These are phyloP conservation scores for Penicillium olsonii DNA, from an alignment of 2,329 filamentous ascomycete genomes.

Conservation along the genomic window DNA sequence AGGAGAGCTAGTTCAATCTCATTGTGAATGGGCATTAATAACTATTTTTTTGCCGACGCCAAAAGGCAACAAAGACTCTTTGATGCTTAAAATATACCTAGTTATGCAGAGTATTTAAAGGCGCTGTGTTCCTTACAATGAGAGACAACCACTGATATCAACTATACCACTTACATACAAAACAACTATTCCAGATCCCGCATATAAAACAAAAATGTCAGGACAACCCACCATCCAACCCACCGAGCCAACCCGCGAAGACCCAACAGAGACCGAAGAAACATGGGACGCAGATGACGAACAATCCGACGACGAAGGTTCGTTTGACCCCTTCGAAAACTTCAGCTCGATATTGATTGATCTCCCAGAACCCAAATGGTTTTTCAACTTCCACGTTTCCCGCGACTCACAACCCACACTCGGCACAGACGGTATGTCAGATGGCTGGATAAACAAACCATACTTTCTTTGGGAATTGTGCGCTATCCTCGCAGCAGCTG, in stretches of 20 bases:
- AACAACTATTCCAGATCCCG: neutral
- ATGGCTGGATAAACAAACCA: conserved; percentile 6
- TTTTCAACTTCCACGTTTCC: conserved; percentile 2
- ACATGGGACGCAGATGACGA: conserved; percentile 6
- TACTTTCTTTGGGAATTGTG: conserved; percentile 9
- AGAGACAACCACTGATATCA: too few species aligned
- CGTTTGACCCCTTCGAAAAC: neutral
- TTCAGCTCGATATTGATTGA: neutral
- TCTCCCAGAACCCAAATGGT: neutral
- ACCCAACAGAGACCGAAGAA: neutral
- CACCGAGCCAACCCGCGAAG: too few species aligned
- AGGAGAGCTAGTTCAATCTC: too few species aligned
- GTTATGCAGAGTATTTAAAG: too few species aligned
- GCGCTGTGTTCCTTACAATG: too few species aligned
- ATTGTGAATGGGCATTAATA: too few species aligned
- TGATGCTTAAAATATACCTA: too few species aligned
- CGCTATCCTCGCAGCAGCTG: conserved; percentile 5
- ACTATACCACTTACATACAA: too few species aligned
- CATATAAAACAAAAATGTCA: neutral
- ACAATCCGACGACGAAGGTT: neutral
- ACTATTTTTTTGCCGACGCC: neutral
- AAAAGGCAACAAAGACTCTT: neutral
- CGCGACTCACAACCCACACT: neutral
- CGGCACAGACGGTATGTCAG: neutral
- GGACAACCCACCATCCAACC: neutral